Percentiles rank a stretch among this genome's conserved stretches.
Conservation (phyloP, 495 filamentous ascomycete species). For the Haplographium delicatum region DNA sequence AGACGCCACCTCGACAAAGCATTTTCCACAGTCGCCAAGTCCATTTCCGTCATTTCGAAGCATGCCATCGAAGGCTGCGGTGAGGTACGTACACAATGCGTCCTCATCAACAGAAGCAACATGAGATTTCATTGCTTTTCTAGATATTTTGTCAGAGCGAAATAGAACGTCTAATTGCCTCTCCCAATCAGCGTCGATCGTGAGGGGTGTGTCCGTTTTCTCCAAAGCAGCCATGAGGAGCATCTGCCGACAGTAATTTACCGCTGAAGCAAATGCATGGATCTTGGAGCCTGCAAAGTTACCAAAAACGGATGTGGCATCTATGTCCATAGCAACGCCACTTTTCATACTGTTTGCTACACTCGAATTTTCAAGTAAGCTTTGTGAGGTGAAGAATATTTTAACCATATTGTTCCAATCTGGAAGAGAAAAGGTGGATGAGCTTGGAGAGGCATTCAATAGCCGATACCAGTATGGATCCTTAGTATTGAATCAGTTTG, state of each 20-base stretch:
- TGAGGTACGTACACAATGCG: slow-evolving; percentile 27
- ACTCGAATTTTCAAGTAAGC: slow-evolving; percentile 24
- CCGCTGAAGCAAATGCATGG: slow-evolving; percentile 55
- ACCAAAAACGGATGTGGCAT: slow-evolving; percentile 30
- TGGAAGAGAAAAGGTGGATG: slow-evolving; percentile 30
- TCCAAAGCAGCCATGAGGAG: slow-evolving; percentile 66
- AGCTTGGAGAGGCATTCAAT: slow-evolving; percentile 44
- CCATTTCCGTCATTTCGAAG: slow-evolving; percentile 40
- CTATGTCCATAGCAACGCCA: slow-evolving; percentile 30
- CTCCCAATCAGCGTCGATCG: slow-evolving; percentile 80
- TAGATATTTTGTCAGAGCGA: slow-evolving; percentile 55
- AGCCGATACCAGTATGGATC: slow-evolving; percentile 70
- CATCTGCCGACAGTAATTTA: slow-evolving; percentile 69
- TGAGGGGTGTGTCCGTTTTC: slow-evolving; percentile 41
- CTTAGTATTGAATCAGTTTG: slow-evolving; percentile 17
- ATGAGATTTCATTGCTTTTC: slow-evolving; percentile 50
- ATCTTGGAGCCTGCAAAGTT: slow-evolving; percentile 39
- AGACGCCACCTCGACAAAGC: slow-evolving; percentile 64
- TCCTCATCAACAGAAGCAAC: slow-evolving; percentile 23
- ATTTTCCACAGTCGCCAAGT: slow-evolving; percentile 49
- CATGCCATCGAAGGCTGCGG: slow-evolving; percentile 55
- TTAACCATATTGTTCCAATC: slow-evolving; percentile 42
- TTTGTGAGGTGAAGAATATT: slow-evolving; percentile 39
- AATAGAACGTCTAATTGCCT: slow-evolving; percentile 66
- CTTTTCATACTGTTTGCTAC: slow-evolving; percentile 25